Base-by-base conservation (phyloP, 805 yeast species). In the Kodamaea leandrae region DNA sequence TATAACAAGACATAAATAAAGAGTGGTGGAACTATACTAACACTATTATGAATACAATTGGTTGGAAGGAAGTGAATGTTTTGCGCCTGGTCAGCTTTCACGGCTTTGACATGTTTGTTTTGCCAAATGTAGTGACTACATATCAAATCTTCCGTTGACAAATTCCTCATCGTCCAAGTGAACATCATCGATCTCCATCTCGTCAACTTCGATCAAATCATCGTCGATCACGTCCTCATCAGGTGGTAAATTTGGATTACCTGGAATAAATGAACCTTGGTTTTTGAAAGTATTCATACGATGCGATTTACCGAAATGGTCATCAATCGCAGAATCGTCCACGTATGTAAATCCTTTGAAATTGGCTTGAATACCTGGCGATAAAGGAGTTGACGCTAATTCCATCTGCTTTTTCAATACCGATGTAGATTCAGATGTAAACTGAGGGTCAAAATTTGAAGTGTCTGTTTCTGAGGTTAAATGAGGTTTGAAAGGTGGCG, bases 401-500 rank as follows among this genome's bases (percentile, higher is more conserved):
- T 71, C 82, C 72, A 72, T 71, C 51, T 80, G 86, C 53, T 79
- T 80, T 54, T 68, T 83, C 60, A 89, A 77, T 28, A 82, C 82
- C 6, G 95, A 83, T 0, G 96, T 88, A 13, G 95, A 83, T 32
- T 95, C 87, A 53, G 82, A 83, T 15, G 99, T 93, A 65, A 93
- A 93, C 64, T 93, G 98, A 4, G 99, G 98, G 60, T 93, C 99
- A 64, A 93, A 93, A 64, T 93, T 93, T 3, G 96, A 86, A 2
- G 96, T 91, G 63, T 93, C 99, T 2, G 93, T 81, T 58, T 93
- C 99, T 29, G 87, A 82, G 7, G 83, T 69, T 49, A 93, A 76
- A 60, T 88, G 96, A 3, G 99, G 99, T 63, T 88, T 88, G 71
- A 88, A 91, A 2, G 99, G 99, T 18, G 99, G 99, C 30, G 96